Base-by-base conservation (phyloP, 768 basidiomycete genomes). In the Tylopilus intermedius region DNA sequence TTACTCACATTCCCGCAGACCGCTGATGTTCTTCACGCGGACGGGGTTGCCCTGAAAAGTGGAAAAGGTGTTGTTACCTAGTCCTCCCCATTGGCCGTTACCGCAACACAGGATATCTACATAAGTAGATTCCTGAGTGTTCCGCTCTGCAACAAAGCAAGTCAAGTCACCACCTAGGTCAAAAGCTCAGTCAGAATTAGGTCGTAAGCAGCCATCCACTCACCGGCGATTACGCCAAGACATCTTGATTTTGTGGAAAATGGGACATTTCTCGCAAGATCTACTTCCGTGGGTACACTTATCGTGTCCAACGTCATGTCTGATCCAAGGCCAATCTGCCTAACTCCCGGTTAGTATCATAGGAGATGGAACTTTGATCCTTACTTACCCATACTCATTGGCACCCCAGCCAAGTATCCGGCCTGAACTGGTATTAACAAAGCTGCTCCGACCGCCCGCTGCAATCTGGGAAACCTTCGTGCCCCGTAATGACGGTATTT, bases 401-500 rank as follows among this genome's bases (percentile, higher is more conserved):
- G 90, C 90, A 42, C 94, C 94, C 82, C 89, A 95, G 0, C 84
- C 90, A 18, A 97, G 77, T 9, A 94, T 88, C 49, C 82, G 75
- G 2, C 92, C 94, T 2, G 74, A 69, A 6, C 70, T 60, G 0
- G 90, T 91, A 24, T 82, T 74, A 9, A 77, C 84, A 62, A 90
- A 91, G 61, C 88, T 92, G 44, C 79, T 83, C 50, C 83, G 76
- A 37, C 75, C 74, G 2, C 90, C 90, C 24, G 91, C 80, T 27
- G 83, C 83, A 41, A 92, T 74, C 67, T 90, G 84, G 18, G 76
- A 78, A 41, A 89, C 73, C 22, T 79, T 66, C 5, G 92, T 68
- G 1, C 79, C 86, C 45, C 70, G 74, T 24, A 96, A 70, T 3
- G 84, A 77, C 1, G 90, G 89, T 27, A 96, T 79, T 65, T 93